Evolutionary conservation across 2,329 filamentous ascomycete genomes (phyloP).

Genomic region (Polytolypa hystricis): DNA sequence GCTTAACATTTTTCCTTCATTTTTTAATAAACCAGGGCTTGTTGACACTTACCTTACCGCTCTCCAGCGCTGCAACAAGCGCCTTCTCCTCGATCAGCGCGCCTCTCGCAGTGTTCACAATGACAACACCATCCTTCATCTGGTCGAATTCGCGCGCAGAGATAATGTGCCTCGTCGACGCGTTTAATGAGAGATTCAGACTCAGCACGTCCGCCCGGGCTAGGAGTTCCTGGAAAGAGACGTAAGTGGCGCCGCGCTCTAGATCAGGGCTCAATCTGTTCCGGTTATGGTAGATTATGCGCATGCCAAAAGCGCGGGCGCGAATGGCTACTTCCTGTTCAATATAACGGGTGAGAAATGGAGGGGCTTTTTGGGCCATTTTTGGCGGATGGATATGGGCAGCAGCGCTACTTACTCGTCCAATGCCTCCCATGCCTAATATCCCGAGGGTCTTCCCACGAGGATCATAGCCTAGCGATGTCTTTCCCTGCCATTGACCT

Average conservation of each 20-base stretch:
- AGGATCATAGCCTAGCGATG: constrained; percentile 35
- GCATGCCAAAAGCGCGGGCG: constrained; percentile 37
- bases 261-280: constrained; percentile 29
- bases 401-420: constrained; percentile 32
- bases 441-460: constrained; percentile 36
- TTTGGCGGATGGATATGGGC: too few species aligned
- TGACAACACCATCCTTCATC: constrained; percentile 26
- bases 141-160: constrained; percentile 31
- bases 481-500: constrained; percentile 33
- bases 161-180: constrained; percentile 37
- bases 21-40: constrained; percentile 6
- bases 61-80: constrained; percentile 33
- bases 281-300: constrained; percentile 38
- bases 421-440: constrained; percentile 39
- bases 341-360: not conserved
- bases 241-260: constrained; percentile 32
- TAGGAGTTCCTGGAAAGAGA: constrained; percentile 37
- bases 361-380: not conserved
- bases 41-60: constrained; percentile 28
- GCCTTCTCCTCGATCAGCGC: constrained; percentile 34
- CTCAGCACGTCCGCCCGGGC: constrained; percentile 36
- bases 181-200: constrained; percentile 35
- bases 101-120: constrained; percentile 26
- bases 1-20: too few species aligned
- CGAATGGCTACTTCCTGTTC: constrained; percentile 35